Base-by-base conservation (phyloP, 2,329 filamentous ascomycete genomes). In the Bisporella sp. region DNA sequence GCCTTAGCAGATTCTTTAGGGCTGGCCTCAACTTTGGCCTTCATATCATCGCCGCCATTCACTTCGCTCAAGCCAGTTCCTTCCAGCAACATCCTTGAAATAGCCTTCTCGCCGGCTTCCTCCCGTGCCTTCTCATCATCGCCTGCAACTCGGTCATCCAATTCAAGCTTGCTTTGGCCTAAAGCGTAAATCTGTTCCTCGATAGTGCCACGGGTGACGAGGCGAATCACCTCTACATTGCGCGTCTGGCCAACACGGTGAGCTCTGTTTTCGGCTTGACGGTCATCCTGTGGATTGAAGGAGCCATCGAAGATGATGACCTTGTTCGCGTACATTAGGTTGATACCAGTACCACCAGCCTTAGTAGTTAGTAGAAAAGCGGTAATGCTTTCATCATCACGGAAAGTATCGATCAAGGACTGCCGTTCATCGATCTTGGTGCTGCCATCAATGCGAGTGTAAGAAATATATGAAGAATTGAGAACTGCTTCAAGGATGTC, bases 241-340 rank as follows among this genome's bases (percentile, higher is more conserved):
- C 88, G 77, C 31, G 81, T 91, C 72, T 99, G 93, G 0, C 93
- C 93, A 6, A 99, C 88, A 11, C 93, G 85, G 69, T 99, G 93
- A 0, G 93, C 93, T 13, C 93, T 84, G 67, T 99, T 97, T 73
- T 97, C 93, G 0, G 93, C 93, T 67, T 99, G 93, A n/a, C 96
- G 84, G 64, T 99, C 93, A 59, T 97, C 92, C 65, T 99, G 93
- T 0, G 93, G 93, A 61, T 99, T 99, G 71, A 96, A 96, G n/a
- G 85, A 89, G 56, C 87, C 87, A 68, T 99, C 93, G 66, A 97
- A 96, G 62, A 99, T 93, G 68, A 99, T 82, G 59, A 99, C 92
- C 70, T 96, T 97, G 73, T 97, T 97, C 4, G 93, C 93, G 35
- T 87, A 88, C 6, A 92, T 93, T 49, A 99, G 72, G 68, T 99